phyloP scores from a whole-genome alignment of 495 filamentous ascomycete species.

The Cudoniella acicularis region DNA sequence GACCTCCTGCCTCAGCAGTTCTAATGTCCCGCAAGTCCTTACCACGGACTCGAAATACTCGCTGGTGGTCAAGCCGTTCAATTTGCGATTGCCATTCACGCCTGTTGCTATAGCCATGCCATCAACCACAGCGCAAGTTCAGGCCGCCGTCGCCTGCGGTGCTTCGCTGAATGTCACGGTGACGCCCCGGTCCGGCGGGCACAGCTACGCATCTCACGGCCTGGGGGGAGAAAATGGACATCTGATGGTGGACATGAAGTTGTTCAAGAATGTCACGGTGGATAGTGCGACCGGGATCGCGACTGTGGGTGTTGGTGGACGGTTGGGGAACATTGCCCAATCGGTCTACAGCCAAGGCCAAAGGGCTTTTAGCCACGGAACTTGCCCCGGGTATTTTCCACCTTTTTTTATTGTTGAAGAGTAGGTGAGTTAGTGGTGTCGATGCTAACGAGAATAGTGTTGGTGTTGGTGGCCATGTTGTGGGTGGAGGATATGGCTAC shows the following conservation, averaged over 20 bases:
- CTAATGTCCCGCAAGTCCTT: constrained; percentile 1
- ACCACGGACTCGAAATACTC: background rate
- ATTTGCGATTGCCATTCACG: constrained; percentile 6
- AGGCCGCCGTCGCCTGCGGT: constrained; percentile 14
- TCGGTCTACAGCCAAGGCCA: constrained; percentile 55
- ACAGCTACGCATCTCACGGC: constrained; percentile 57
- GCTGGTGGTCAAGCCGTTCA: background rate
- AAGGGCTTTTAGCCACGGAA: constrained; percentile 64
- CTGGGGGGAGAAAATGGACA: constrained; percentile 45
- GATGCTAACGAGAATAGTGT: constrained; percentile 29
- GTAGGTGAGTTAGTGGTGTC: too few relatives aligned
- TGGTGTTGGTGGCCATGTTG: constrained; percentile 70
- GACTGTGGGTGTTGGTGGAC: constrained; percentile 60
- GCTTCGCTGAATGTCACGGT: background rate
- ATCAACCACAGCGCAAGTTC: background rate
- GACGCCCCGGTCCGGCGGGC: constrained; percentile 49
- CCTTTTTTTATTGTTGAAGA: background rate
- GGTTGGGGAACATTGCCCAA: constrained; percentile 55
- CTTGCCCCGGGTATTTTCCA: constrained; percentile 41
- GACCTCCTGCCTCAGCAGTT: background rate
- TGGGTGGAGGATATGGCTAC: constrained; percentile 64
- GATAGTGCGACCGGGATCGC: constrained; percentile 31
- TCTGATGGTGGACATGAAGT: constrained; percentile 52
- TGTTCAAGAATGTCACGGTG: constrained; percentile 32
- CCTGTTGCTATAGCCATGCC: background rate